These are phyloP conservation scores for Plasmodium falciparum DNA, from an alignment of 169 alveolate species.

Conservation along the genomic window DNA sequence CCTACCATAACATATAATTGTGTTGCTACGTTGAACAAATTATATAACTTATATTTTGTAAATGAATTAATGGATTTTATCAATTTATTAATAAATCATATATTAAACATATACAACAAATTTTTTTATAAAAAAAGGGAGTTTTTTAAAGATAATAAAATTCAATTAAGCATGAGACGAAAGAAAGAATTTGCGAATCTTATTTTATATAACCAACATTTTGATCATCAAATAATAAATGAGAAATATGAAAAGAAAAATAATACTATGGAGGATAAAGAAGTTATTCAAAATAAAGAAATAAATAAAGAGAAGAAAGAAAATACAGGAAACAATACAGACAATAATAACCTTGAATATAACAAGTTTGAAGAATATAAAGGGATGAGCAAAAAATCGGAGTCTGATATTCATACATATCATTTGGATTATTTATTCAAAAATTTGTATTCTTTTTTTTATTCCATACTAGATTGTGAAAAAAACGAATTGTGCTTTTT, in stretches of 20 bases:
- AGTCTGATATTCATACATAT: not conserved
- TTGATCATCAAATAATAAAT: not conserved
- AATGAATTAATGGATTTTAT: conserved; percentile 34
- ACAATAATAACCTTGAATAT: not conserved
- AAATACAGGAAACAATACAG: not conserved
- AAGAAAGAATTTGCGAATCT: conserved; percentile 23
- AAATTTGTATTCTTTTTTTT: conserved; percentile 34
- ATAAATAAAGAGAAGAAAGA: not conserved
- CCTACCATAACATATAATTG: conserved; percentile 20
- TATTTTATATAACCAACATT: conserved; percentile 10
- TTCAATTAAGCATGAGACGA: conserved; percentile 21
- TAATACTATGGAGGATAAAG: not conserved
- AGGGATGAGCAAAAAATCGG: no score
- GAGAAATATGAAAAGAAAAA: no score
- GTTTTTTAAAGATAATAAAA: not conserved
- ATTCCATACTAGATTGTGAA: conserved; percentile 27
- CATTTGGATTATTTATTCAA: conserved; percentile 28
- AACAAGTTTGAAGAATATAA: not conserved
- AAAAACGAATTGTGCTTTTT: conserved; percentile 26
- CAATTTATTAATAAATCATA: not conserved
- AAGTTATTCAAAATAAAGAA: not conserved
- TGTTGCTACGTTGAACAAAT: conserved; percentile 5
- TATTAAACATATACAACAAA: conserved; percentile 29
- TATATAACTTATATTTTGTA: conserved; percentile 44
- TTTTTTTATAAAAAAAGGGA: conserved; percentile 25